Evolutionary conservation across 805 yeast species (phyloP).

Genomic region (Suhomyces emberorum): DNA sequence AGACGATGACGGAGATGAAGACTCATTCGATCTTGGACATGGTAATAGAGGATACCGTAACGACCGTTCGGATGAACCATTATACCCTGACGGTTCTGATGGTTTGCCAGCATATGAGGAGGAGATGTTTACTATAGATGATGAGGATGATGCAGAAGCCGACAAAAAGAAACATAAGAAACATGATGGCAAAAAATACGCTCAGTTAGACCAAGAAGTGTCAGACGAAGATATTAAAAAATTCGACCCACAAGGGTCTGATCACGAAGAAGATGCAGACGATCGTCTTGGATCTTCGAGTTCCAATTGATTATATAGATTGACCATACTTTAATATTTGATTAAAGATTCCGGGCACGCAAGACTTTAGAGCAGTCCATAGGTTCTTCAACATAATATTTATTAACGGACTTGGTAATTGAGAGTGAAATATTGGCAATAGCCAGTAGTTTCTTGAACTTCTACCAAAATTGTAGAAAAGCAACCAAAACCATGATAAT

Average conservation of each 20-base stretch:
- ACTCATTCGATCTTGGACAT: slow-evolving; percentile 34
- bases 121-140: slow-evolving; percentile 40
- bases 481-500: too few species aligned
- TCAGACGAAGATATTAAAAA: slow-evolving; percentile 1
- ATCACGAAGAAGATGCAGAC: neutral
- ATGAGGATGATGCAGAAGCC: slow-evolving; percentile 32
- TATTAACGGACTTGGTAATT: too few species aligned
- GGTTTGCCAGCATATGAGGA: slow-evolving; percentile 38
- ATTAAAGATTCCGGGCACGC: too few species aligned
- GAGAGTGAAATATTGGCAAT: too few species aligned
- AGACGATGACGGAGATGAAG: slow-evolving; percentile 30
- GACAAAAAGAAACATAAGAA: slow-evolving; percentile 2
- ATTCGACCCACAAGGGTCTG: too few species aligned
- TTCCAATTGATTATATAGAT: neutral
- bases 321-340: too few species aligned
- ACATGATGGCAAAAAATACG: neutral
- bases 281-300: neutral
- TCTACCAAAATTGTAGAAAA: too few species aligned
- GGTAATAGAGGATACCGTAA: neutral
- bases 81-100: slow-evolving; percentile 25
- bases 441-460: too few species aligned
- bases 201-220: neutral
- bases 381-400: too few species aligned
- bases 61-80: neutral
- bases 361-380: too few species aligned